Evolutionary conservation across 2,329 filamentous ascomycete genomes (phyloP).

Genomic region (Alternaria angustiovoidea): DNA sequence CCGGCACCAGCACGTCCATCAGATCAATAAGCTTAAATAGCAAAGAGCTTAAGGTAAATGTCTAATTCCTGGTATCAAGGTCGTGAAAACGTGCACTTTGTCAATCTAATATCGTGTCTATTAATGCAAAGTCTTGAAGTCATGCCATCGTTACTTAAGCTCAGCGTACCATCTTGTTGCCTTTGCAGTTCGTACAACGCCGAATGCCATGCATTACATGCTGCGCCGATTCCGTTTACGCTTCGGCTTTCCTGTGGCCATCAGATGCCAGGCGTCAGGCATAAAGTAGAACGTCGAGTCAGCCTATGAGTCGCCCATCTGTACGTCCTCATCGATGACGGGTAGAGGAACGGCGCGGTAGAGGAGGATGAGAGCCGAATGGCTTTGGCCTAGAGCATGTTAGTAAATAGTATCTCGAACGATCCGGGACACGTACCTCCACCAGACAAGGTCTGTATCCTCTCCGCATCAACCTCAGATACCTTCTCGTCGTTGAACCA

Average conservation of each 20-base stretch:
- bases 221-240: conserved; percentile 10
- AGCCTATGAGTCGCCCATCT: conserved; percentile 36
- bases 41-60: background rate
- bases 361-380: conserved; percentile 81
- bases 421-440: conserved; percentile 67
- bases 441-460: conserved; percentile 88
- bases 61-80: background rate
- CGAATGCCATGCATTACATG: conserved; percentile 28
- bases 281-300: background rate
- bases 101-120: conserved; percentile 7
- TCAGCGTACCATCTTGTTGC: conserved; percentile 12
- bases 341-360: conserved; percentile 79
- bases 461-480: conserved; percentile 86
- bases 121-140: conserved; percentile 24
- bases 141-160: conserved; percentile 29
- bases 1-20: no score
- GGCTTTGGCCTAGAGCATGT: conserved; percentile 67
- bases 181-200: conserved; percentile 42
- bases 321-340: conserved; percentile 58
- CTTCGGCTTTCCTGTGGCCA: background rate
- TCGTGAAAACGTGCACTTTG: conserved; percentile 1
- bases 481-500: conserved; percentile 99
- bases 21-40: background rate
- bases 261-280: background rate
- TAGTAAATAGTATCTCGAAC: conserved; percentile 14